Base-by-base conservation (phyloP, 2,329 filamentous ascomycete species). In the Ascochyta koolunga region DNA sequence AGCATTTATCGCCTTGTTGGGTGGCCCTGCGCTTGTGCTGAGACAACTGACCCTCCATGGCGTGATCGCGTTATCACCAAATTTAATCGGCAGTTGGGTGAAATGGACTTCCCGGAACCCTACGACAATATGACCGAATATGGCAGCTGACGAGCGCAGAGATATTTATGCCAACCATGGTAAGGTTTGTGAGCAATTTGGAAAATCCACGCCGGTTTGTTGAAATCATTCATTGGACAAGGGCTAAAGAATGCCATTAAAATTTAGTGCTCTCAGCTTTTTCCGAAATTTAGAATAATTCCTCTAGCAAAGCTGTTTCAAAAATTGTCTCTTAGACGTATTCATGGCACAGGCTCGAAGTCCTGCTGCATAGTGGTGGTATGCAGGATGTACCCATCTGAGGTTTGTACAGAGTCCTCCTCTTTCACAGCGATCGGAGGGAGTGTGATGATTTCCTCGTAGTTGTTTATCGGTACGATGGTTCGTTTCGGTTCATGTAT, bases 251-350 rank as follows among this genome's bases (percentile, higher is more conserved):
- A 1, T 24, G 29, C 4, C n/a, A 16, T 47, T 42, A 19, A 32
- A 11, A 38, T 25, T 45, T 25, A 49, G 15, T n/a, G 15, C 39
- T 19, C 27, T 36, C 29, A 52, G 7, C 45, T 50, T n/a, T 49
- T 63, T 3, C 52, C 60, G 18, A 58, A 36, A 16, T 61, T 61
- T 7, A 68, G 19, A 2, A 67, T 58, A 15, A 38, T 65, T 10
- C 58, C 62, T 13, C 50, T 47, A 13, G 56, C 52, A 40, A 70
- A 66, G 16, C 60, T 68, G 13, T 65, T 50, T 8, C 56, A 45
- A 8, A 70, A 42, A 45, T 65, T 69, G 4, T 65, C 54, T 18
- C 66, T 59, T 16, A 66, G 35, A 7, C 65, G 45, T 15, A 66
- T 43, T 24, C 54, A 59, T 2, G 66, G 61, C 4, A 62, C 49